phyloP scores from a whole-genome alignment of 805 yeast genomes.

The Blastobotrys parvus region DNA sequence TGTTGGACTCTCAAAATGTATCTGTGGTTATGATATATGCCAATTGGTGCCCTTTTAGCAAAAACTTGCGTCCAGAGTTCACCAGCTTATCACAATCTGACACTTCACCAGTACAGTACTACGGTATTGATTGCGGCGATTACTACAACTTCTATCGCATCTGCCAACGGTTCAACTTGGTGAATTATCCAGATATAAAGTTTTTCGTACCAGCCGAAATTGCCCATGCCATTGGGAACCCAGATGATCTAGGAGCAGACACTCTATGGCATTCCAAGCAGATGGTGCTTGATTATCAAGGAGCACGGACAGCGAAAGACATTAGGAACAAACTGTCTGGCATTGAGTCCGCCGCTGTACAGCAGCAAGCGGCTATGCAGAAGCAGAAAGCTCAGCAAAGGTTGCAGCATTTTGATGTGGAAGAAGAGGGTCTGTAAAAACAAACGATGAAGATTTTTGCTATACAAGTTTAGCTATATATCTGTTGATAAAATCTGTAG shows the following conservation, averaged over 20 bases:
- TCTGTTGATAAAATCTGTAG: not conserved
- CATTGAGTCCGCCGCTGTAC: too few relatives aligned
- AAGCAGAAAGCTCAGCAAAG: too few relatives aligned
- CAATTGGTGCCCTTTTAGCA: not conserved
- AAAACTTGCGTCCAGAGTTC: not conserved
- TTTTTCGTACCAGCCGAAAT: not conserved
- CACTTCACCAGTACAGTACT: not conserved
- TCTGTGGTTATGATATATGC: not conserved
- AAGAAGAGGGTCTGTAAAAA: too few relatives aligned
- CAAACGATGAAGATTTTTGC: too few relatives aligned
- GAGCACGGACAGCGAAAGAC: not conserved
- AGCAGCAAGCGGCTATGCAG: too few relatives aligned
- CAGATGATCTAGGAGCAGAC: not conserved
- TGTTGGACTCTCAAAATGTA: conserved; percentile 46
- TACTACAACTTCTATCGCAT: not conserved
- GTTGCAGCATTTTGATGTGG: too few relatives aligned
- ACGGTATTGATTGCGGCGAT: not conserved
- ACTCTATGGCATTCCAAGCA: not conserved
- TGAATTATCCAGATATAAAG: not conserved
- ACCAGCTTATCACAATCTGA: not conserved
- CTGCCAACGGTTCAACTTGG: not conserved
- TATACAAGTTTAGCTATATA: too few relatives aligned
- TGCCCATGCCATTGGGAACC: not conserved
- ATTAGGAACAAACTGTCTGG: too few relatives aligned
- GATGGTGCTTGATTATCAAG: not conserved